phyloP scores from a whole-genome alignment of 108 stramenopile genomes.

The Asterionellopsis glacialis region DNA sequence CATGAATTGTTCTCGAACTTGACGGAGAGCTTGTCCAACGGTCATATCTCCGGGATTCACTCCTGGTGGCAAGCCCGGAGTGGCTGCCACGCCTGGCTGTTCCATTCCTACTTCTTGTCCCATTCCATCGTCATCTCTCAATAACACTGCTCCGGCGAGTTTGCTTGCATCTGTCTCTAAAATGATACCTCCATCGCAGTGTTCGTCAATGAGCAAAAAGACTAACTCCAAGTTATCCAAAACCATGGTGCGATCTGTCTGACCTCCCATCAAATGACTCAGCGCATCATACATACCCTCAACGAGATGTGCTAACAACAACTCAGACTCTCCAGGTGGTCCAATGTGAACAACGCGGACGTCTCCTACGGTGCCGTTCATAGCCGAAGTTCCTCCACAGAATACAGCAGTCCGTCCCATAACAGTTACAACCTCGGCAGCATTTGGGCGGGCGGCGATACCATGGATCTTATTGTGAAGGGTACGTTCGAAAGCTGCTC shows the following conservation, averaged over 20 bases:
- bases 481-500: conserved; percentile 59
- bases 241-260: conserved; percentile 78
- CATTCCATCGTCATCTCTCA: conserved; percentile 59
- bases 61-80: conserved; percentile 39
- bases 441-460: conserved; percentile 70
- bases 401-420: conserved; percentile 74
- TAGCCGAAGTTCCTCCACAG: conserved; percentile 49
- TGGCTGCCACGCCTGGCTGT: conserved; percentile 24
- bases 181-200: conserved; percentile 84
- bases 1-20: conserved; percentile 77
- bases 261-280: conserved; percentile 75
- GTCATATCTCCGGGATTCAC: conserved; percentile 79
- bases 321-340: conserved; percentile 66
- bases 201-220: conserved; percentile 84
- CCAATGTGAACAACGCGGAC: conserved; percentile 82
- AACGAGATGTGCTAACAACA: conserved; percentile 71
- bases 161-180: conserved; percentile 78
- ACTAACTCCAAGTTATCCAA: conserved; percentile 86
- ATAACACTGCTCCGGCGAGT: conserved; percentile 63
- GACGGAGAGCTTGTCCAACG: conserved; percentile 76
- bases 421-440: conserved; percentile 78
- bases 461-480: conserved; percentile 76
- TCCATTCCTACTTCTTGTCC: conserved; percentile 9
- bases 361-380: conserved; percentile 38
- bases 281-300: conserved; percentile 88